Evolutionary conservation across 352 stramenopile species (phyloP).

Genomic region (Pythium sukuiense): DNA sequence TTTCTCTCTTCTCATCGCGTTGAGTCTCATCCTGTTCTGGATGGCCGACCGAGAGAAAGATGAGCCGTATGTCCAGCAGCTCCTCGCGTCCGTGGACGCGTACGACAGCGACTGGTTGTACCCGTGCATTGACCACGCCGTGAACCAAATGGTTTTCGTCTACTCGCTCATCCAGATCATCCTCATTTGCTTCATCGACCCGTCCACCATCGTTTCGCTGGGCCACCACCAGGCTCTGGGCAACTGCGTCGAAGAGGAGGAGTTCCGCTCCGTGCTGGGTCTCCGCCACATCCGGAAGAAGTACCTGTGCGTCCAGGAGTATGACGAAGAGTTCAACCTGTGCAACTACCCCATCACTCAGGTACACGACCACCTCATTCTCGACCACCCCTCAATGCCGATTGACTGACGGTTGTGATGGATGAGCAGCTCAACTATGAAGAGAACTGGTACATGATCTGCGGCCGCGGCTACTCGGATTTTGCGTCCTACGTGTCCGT

Average conservation of each 20-base stretch:
- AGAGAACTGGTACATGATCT: conserved; percentile 87
- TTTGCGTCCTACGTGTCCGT: conserved; percentile 56
- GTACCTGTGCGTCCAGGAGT: conserved; percentile 77
- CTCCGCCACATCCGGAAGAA: conserved; percentile 54
- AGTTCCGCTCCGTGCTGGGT: conserved; percentile 61
- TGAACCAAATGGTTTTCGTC: conserved; percentile 82
- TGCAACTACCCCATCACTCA: conserved; percentile 82
- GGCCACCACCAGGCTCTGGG: conserved; percentile 73
- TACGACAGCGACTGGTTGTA: conserved; percentile 87
- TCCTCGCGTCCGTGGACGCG: conserved; percentile 56
- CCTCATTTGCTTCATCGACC: conserved; percentile 61
- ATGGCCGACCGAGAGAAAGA: conserved; percentile 75
- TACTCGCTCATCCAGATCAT: conserved; percentile 61
- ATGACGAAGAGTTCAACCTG: conserved; percentile 82
- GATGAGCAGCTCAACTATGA: conserved; percentile 37
- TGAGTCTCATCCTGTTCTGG: conserved; percentile 63
- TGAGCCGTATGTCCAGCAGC: conserved; percentile 47
- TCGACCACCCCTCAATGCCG: neutral
- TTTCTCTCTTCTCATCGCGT: conserved; percentile 46
- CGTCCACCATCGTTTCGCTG: conserved; percentile 69
- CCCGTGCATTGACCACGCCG: conserved; percentile 70
- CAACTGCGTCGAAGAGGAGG: conserved; percentile 63
- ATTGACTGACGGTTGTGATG: neutral
- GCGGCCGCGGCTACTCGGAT: conserved; percentile 62
- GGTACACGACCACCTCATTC: conserved; percentile 16